phyloP scores from a whole-genome alignment of 169 alveolate species.

The Plasmodium coatneyi region DNA sequence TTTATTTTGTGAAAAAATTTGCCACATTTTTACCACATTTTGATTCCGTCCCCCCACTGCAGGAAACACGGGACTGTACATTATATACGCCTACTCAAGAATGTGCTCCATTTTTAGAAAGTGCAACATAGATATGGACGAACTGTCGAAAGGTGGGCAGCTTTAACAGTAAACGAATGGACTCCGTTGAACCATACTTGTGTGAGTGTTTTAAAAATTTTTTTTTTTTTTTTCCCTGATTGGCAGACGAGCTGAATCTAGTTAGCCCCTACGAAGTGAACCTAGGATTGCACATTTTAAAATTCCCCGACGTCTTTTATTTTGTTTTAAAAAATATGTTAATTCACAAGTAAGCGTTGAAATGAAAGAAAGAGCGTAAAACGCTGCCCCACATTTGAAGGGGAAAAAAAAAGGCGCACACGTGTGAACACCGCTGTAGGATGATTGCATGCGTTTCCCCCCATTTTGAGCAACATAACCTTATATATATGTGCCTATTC shows the following conservation, averaged over 20 bases:
- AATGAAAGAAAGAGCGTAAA: conserved; percentile 5
- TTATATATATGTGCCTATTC: background rate
- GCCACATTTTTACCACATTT: background rate
- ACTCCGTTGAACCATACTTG: background rate
- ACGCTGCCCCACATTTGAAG: background rate
- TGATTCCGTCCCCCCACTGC: background rate
- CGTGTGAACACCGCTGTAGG: background rate
- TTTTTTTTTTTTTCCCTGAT: background rate
- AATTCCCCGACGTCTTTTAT: conserved; percentile 81
- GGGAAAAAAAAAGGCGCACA: background rate
- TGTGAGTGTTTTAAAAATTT: background rate
- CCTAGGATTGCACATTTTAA: conserved; percentile 81
- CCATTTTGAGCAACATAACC: background rate
- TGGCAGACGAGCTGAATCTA: conserved; percentile 65
- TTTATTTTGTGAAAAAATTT: background rate
- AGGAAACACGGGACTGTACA: conserved; percentile 95
- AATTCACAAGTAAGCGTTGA: conserved; percentile 73
- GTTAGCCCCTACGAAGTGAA: conserved; percentile 78
- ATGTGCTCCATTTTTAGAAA: conserved; percentile 94
- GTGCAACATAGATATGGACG: conserved; percentile 82
- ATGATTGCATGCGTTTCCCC: background rate
- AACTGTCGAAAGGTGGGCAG: conserved; percentile 18
- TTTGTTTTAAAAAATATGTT: conserved; percentile 78
- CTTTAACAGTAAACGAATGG: background rate
- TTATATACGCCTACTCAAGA: conserved; percentile 96